Conservation (phyloP, 2,329 filamentous ascomycete species). For the Ophiognomonia clavigignenti-juglandacearum region DNA sequence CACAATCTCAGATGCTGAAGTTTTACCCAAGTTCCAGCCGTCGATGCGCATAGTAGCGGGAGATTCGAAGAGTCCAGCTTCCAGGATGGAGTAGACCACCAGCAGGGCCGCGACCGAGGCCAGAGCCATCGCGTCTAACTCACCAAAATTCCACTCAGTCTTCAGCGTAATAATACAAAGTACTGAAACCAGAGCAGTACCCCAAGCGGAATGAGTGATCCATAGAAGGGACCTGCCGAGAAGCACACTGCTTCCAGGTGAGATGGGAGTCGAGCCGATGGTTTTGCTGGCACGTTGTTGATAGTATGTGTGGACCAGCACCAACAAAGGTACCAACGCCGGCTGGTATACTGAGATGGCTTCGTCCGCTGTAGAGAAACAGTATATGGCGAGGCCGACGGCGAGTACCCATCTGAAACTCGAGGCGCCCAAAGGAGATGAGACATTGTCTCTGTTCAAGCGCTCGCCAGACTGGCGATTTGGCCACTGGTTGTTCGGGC, state of each 20-base stretch:
- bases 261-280: too few relatives aligned
- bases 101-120: conserved; percentile 26
- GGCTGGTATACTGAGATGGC: conserved; percentile 21
- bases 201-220: conserved; percentile 21
- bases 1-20: too few relatives aligned
- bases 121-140: conserved; percentile 20
- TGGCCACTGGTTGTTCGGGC: conserved; percentile 3
- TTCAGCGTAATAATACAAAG: conserved; percentile 23
- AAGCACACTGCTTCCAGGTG: too few relatives aligned
- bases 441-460: too few relatives aligned
- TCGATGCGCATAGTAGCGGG: too few relatives aligned
- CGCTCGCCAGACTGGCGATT: background rate
- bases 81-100: too few relatives aligned
- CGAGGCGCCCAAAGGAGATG: too few relatives aligned
- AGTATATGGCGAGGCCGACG: conserved; percentile 16
- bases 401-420: conserved; percentile 18
- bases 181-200: conserved; percentile 20
- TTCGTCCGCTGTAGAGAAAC: conserved; percentile 20
- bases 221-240: conserved; percentile 16
- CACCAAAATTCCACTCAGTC: conserved; percentile 21
- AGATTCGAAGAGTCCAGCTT: too few relatives aligned
- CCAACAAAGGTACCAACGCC: conserved; percentile 26
- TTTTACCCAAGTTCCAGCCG: too few relatives aligned
- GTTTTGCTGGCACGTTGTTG: too few relatives aligned
- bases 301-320: conserved; percentile 21